Percentiles rank a stretch among this genome's conserved stretches.
phyloP scores from a whole-genome alignment of 345 rosid genomes.

The Hibiscus trionum region DNA sequence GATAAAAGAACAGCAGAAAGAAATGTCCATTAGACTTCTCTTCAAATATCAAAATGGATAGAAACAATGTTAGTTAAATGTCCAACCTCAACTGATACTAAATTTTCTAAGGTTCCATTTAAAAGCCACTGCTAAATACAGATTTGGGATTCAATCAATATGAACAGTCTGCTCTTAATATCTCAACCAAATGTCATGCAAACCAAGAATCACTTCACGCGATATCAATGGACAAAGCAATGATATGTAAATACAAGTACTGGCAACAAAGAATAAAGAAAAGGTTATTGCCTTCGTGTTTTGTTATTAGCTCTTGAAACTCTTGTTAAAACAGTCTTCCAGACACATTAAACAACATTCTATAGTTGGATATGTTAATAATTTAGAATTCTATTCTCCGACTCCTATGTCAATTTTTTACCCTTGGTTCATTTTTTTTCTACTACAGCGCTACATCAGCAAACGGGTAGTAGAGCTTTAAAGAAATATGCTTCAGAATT shows the following conservation, averaged over 20 bases:
- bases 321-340: neutral
- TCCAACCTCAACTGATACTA: neutral
- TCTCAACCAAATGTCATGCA: neutral
- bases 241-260: neutral
- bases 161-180: neutral
- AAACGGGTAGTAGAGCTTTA: neutral
- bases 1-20: neutral
- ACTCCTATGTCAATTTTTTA: neutral
- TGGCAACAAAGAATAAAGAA: neutral
- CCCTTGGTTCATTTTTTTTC: neutral
- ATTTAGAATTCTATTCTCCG: neutral
- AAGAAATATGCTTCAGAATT: neutral
- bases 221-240: neutral
- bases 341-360: neutral
- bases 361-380: neutral
- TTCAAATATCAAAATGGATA: neutral
- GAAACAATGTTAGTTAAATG: neutral
- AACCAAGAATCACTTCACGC: neutral
- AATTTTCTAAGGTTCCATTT: neutral
- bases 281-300: neutral
- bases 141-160: neutral
- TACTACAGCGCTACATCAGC: neutral
- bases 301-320: neutral
- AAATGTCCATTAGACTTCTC: neutral
- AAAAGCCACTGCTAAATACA: neutral